These are phyloP conservation scores for Colletotrichum tropicicola DNA, from an alignment of 2,329 filamentous ascomycete genomes.

Conservation along the genomic window DNA sequence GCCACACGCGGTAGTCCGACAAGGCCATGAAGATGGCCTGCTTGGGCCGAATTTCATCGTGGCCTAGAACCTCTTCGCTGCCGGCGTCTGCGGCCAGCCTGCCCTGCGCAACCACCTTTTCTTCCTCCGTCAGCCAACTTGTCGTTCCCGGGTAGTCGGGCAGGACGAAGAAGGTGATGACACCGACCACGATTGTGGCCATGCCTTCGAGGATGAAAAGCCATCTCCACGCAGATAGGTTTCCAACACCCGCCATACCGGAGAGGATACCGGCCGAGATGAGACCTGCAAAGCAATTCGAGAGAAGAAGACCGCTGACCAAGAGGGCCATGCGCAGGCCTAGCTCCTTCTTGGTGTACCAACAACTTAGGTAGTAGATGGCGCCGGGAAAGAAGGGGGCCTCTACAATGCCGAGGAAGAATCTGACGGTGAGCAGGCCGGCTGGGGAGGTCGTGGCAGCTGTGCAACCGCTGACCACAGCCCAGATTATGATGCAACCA, in stretches of 20 bases:
- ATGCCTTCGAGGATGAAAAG: slow-evolving; percentile 78
- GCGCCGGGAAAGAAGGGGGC: slow-evolving; percentile 41
- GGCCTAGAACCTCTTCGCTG: neutral
- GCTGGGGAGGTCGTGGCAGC: slow-evolving; percentile 27
- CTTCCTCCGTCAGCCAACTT: slow-evolving; percentile 15
- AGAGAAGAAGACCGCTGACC: slow-evolving; percentile 32
- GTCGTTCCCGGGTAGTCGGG: slow-evolving; percentile 34
- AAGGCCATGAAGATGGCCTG: neutral
- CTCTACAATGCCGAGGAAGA: slow-evolving; percentile 41
- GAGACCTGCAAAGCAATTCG: slow-evolving; percentile 61
- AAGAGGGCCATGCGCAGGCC: slow-evolving; percentile 65
- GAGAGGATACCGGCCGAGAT: slow-evolving; percentile 66
- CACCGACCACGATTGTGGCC: slow-evolving; percentile 57
- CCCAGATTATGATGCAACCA: slow-evolving; percentile 32
- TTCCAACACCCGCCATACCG: slow-evolving; percentile 58
- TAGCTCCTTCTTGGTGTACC: slow-evolving; percentile 76
- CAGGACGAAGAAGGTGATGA: slow-evolving; percentile 31
- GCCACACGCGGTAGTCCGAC: slow-evolving; percentile 1
- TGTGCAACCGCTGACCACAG: slow-evolving; percentile 33
- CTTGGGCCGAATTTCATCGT: neutral
- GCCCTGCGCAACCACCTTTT: neutral
- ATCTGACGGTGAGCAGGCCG: slow-evolving; percentile 28
- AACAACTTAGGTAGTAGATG: slow-evolving; percentile 67
- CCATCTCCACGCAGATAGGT: slow-evolving; percentile 75
- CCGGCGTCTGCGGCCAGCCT: neutral